Evolutionary conservation across 768 basidiomycete species (phyloP).

Genomic region (Pleurotus cornucopiae): DNA sequence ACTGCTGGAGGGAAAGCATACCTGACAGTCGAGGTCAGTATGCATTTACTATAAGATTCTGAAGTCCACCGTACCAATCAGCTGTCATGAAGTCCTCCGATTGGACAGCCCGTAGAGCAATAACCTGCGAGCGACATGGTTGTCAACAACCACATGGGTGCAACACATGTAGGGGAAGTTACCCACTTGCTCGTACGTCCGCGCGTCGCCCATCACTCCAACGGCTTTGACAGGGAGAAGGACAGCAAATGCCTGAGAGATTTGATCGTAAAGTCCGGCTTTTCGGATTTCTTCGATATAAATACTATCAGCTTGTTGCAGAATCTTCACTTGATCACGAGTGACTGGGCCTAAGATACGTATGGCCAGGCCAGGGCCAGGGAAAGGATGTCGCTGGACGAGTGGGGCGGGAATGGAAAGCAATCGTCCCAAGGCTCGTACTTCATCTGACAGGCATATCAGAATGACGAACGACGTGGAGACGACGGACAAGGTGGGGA

Average conservation of each 20-base stretch:
- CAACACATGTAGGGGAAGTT: not conserved
- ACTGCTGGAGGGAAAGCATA: constrained; percentile 94
- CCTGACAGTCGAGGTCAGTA: constrained; percentile 37
- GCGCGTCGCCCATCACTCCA: constrained; percentile 94
- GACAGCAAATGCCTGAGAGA: constrained; percentile 95
- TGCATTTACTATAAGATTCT: not conserved
- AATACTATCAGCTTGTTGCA: constrained; percentile 90
- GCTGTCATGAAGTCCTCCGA: constrained; percentile 99
- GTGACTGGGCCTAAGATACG: constrained; percentile 96
- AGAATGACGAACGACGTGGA: not conserved
- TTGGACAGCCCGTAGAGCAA: constrained; percentile 90
- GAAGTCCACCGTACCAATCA: constrained; percentile 66
- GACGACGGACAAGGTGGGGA: constrained; percentile 11
- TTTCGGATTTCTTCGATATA: constrained; percentile 97
- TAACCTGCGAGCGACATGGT: constrained; percentile 39
- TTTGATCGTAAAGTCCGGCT: constrained; percentile 88
- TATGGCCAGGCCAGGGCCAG: constrained; percentile 96
- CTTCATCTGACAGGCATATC: constrained; percentile 67
- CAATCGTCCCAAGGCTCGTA: constrained; percentile 86
- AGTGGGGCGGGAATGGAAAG: constrained; percentile 89
- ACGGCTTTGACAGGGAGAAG: constrained; percentile 94
- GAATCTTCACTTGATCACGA: constrained; percentile 84
- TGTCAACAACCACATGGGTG: not conserved
- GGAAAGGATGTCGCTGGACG: constrained; percentile 97
- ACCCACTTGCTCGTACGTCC: constrained; percentile 90